These are phyloP conservation scores for Orbilia blumenaviensis DNA, from an alignment of 2,329 filamentous ascomycete species.

Conservation along the genomic window DNA sequence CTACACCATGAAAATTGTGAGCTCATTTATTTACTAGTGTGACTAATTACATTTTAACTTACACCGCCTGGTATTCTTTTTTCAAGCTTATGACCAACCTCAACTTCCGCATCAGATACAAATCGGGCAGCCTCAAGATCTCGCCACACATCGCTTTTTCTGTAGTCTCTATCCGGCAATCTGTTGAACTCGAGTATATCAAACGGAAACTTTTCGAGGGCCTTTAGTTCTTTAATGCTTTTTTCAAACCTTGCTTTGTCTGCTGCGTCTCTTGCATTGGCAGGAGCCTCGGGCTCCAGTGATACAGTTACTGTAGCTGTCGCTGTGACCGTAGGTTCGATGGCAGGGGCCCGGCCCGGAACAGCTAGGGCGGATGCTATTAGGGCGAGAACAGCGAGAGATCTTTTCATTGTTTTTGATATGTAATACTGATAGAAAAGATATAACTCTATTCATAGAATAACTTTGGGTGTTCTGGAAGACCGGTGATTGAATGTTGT, in stretches of 20 bases:
- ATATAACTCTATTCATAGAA: background rate
- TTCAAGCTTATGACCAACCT: background rate
- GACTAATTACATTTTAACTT: background rate
- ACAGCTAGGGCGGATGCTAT: background rate
- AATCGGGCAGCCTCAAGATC: background rate
- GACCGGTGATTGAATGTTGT: no score
- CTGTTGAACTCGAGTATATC: background rate
- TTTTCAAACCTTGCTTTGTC: background rate
- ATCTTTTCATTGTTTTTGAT: background rate
- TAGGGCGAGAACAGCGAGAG: background rate
- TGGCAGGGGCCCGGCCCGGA: background rate
- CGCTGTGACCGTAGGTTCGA: background rate
- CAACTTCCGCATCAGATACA: background rate
- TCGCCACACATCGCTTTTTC: background rate
- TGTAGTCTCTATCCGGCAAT: background rate
- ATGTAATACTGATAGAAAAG: background rate
- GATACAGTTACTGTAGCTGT: background rate
- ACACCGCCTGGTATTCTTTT: conserved; percentile 7
- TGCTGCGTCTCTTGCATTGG: background rate
- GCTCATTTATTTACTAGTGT: no score
- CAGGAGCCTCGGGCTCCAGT: background rate
- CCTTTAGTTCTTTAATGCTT: background rate
- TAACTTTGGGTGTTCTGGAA: background rate
- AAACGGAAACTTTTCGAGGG: background rate
- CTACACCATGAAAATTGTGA: background rate